Conservation (phyloP, 208 protist genomes). For the Herpetomonas samuelpessoai region DNA sequence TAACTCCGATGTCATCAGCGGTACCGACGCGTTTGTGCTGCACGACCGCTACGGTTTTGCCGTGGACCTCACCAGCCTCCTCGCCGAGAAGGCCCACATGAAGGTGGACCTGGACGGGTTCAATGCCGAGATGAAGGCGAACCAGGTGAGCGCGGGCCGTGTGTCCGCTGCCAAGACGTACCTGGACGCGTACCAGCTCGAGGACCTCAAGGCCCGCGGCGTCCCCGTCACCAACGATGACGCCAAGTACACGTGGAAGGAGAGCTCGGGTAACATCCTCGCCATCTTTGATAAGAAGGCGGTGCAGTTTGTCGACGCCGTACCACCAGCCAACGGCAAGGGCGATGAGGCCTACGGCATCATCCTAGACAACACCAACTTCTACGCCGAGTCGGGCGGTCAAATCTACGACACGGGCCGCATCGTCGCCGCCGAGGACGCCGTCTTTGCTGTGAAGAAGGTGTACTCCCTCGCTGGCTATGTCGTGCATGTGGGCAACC, state of each 20-base stretch:
- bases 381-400: constrained; percentile 98
- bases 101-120: constrained; percentile 86
- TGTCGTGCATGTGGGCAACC: constrained; percentile 95
- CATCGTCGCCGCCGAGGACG: constrained; percentile 69
- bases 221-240: constrained; percentile 92
- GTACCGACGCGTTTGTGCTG: constrained; percentile 90
- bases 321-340: constrained; percentile 37
- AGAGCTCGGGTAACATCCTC: constrained; percentile 64
- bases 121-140: constrained; percentile 82
- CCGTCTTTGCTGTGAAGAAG: constrained; percentile 89
- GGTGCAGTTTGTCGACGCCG: constrained; percentile 60
- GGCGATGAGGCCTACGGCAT: constrained; percentile 82
- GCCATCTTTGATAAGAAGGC: constrained; percentile 88
- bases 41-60: constrained; percentile 98
- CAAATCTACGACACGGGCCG: constrained; percentile 96
- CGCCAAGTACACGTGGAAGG: constrained; percentile 94
- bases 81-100: constrained; percentile 95
- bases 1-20: constrained; percentile 73
- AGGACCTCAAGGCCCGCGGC: constrained; percentile 70
- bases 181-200: constrained; percentile 80
- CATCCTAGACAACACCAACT: constrained; percentile 95
- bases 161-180: constrained; percentile 81
- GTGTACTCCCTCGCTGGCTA: constrained; percentile 95
- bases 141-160: constrained; percentile 56
- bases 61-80: constrained; percentile 96